Base-by-base conservation (phyloP, 129 eudicot genomes). In the Dittrichia graveolens region DNA sequence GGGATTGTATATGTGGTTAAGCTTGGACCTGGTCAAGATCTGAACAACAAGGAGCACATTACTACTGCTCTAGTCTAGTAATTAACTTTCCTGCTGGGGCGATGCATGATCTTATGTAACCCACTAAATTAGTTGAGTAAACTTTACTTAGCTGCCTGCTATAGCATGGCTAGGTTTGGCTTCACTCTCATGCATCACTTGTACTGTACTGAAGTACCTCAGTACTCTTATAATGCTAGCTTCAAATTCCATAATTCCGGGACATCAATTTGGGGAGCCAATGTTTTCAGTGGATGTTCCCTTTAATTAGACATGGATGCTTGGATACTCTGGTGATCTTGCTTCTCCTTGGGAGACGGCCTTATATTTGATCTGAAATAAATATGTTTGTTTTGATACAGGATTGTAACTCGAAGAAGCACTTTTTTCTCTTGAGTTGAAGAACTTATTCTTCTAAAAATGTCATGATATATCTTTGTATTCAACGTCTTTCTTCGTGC, bases 301-400 rank as follows among this genome's bases (percentile, higher is more conserved):
- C 50, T 61, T 45, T 31, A 48, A 5, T 10, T 54, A n/a, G 6
- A 50, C 35, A 61, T 46, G 39, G 59, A 73, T 73, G 69, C 77
- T 73, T 73, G 52, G 78, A 61, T 74, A 39, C 71, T 49, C 52
- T 74, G 53, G 42, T 41, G 44, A 48, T n/a, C 69, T 62, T 74
- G 34, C 45, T 60, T 61, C n/a, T 48, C 50, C 42, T 18, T 73
- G 7, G 19, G 50, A 48, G 34, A 60, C 47, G 18, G 16, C 19
- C 42, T 47, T 64, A 42, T 4, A 60, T 44, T 60, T 60, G 0
- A 60, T 62, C 52, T 62, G 19, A 41, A n/a, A 49, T 6, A 8
- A 16, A 15, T 59, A 42, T 7, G 54, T 72, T 34, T 38, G 45
- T 72, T 45, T n/a, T n/a, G 37, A 44, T 14, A 47, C 58, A 37